These are phyloP conservation scores for Amylostereum areolatum DNA, from an alignment of 1,284 basidiomycete species.

Conservation along the genomic window DNA sequence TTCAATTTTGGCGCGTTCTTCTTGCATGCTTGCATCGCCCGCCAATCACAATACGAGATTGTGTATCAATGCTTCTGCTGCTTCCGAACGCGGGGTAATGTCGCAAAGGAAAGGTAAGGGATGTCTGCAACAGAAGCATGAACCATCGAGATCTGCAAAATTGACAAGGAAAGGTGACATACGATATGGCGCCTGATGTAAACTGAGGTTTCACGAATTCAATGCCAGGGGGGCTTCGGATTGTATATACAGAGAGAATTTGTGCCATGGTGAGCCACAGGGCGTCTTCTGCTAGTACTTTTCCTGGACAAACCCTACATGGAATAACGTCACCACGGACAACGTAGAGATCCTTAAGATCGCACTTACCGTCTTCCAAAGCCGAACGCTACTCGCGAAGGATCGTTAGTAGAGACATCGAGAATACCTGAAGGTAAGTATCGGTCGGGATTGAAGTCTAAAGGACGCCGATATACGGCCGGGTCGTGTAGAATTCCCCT, in stretches of 20 bases:
- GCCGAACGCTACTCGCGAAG: background rate
- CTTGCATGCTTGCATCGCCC: no score
- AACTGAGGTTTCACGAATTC: no score
- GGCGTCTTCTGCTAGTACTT: background rate
- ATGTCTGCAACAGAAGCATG: conserved; percentile 3
- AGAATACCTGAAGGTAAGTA: background rate
- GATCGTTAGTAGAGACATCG: background rate
- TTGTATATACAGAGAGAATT: background rate
- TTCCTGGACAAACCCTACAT: background rate
- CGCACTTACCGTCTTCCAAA: background rate
- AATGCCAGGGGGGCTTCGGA: background rate
- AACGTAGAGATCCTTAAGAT: no score
- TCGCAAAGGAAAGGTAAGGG: conserved; percentile 11
- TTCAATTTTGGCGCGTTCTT: no score
- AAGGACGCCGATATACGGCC: background rate
- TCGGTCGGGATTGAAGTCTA: background rate
- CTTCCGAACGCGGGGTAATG: conserved; percentile 7
- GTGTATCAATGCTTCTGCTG: background rate
- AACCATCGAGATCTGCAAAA: conserved; percentile 4
- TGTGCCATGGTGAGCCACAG: background rate
- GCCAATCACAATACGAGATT: no score
- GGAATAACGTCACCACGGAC: no score
- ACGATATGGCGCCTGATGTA: conserved; percentile 11
- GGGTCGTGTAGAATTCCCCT: background rate
- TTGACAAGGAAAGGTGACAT: background rate